Conservation (phyloP, 148 eudicot genomes). For the Bassia scoparia region DNA sequence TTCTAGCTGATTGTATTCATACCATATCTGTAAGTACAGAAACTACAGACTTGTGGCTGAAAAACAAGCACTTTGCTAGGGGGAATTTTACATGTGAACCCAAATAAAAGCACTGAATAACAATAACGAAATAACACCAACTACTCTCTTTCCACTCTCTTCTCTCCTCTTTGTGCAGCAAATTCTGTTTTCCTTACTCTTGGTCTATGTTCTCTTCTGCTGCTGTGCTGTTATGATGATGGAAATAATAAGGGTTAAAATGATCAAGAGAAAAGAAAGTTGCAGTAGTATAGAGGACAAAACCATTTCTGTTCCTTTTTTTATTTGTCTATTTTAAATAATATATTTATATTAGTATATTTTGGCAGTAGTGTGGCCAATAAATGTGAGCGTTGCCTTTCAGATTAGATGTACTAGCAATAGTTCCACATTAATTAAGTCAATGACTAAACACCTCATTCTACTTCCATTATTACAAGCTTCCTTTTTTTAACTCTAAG, state of each 20-base stretch:
- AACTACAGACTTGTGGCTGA: conserved; percentile 22
- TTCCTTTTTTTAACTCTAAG: neutral
- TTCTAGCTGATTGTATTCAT: neutral
- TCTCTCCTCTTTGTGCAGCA: conserved; percentile 14
- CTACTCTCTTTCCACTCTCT: conserved; percentile 8
- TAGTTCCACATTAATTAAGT: conserved; percentile 6
- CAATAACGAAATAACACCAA: conserved; percentile 19
- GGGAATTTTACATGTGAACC: conserved; percentile 36
- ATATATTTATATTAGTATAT: neutral
- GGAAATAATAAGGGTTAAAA: neutral
- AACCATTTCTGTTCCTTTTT: conserved; percentile 2
- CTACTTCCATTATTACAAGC: conserved; percentile 5
- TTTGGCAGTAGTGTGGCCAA: conserved; percentile 14
- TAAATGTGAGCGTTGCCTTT: conserved; percentile 9
- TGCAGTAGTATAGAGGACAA: conserved; percentile 14
- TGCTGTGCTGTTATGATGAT: neutral
- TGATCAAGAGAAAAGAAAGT: conserved; percentile 15
- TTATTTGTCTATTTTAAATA: neutral
- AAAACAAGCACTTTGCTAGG: conserved; percentile 17
- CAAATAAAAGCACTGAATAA: conserved; percentile 17
- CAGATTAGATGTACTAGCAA: conserved; percentile 20
- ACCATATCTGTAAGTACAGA: conserved; percentile 15
- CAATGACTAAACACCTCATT: conserved; percentile 26
- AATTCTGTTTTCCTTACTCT: conserved; percentile 7
- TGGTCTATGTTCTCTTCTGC: conserved; percentile 1